Evolutionary conservation across 345 rosid genomes (phyloP).

Genomic region (Brassica incana): DNA sequence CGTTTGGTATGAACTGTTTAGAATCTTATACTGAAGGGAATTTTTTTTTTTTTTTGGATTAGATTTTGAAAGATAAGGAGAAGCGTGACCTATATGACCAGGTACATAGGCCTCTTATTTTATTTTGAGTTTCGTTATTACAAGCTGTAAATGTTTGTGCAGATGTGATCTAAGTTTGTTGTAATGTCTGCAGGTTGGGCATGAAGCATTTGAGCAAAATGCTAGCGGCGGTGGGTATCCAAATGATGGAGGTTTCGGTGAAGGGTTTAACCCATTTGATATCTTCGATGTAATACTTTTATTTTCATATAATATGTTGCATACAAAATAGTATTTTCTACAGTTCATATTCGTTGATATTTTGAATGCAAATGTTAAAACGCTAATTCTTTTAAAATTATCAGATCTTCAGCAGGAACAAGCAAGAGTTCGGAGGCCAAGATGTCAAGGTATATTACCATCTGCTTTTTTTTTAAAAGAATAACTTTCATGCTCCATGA

Average conservation of each 20-base stretch:
- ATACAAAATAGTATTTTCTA: neutral
- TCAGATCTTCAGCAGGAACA: slow-evolving; percentile 45
- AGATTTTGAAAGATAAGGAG: slow-evolving; percentile 93
- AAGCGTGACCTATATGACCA: slow-evolving; percentile 88
- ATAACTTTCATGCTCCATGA: slow-evolving; percentile 17
- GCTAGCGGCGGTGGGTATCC: slow-evolving; percentile 57
- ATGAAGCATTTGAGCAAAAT: slow-evolving; percentile 87
- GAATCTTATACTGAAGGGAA: neutral
- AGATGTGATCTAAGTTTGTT: slow-evolving; percentile 24
- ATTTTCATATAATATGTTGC: neutral
- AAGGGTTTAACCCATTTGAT: slow-evolving; percentile 72
- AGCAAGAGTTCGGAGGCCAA: slow-evolving; percentile 72
- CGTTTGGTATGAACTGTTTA: neutral
- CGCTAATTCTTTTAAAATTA: neutral
- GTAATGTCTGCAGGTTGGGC: slow-evolving; percentile 72
- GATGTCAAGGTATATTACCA: slow-evolving; percentile 76
- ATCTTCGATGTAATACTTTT: slow-evolving; percentile 51
- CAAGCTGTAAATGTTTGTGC: neutral
- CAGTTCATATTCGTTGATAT: neutral
- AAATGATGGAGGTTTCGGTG: slow-evolving; percentile 56
- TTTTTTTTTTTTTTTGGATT: slow-evolving; percentile 17
- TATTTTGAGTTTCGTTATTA: neutral
- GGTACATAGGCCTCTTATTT: slow-evolving; percentile 43
- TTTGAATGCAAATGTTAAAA: neutral
- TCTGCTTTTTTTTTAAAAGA: slow-evolving; percentile 4